Percentiles rank a stretch among this genome's conserved stretches.
phyloP scores from a whole-genome alignment of 805 yeast species.

The Hanseniaspora nectarophila region DNA sequence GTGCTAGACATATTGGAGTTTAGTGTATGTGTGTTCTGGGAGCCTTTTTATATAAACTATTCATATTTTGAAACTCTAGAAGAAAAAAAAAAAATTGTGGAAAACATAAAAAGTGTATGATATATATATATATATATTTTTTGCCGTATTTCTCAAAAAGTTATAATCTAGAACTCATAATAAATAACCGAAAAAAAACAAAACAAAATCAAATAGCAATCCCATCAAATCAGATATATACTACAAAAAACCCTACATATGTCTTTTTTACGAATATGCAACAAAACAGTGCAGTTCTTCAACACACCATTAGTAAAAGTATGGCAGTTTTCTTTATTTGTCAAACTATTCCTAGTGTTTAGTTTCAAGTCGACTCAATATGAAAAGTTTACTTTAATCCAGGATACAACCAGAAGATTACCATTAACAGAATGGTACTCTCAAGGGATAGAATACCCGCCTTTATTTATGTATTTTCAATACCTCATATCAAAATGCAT shows the following conservation, averaged over 20 bases:
- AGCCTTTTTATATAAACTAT: background rate
- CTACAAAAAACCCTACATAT: background rate
- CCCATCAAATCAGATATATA: too few species aligned
- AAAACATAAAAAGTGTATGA: too few species aligned
- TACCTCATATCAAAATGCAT: conserved; percentile 63
- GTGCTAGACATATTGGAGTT: conserved; percentile 29
- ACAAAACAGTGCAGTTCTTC: background rate
- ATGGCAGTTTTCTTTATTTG: conserved; percentile 49
- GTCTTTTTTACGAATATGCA: background rate
- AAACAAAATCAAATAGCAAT: too few species aligned
- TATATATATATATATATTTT: too few species aligned
- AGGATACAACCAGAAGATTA: conserved; percentile 50
- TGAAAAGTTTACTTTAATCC: conserved; percentile 32
- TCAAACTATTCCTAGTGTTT: conserved; percentile 53
- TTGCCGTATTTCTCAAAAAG: too few species aligned
- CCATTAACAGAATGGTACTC: conserved; percentile 75
- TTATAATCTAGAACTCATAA: too few species aligned
- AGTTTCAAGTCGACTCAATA: conserved; percentile 92
- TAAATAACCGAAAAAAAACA: too few species aligned
- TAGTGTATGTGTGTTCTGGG: background rate
- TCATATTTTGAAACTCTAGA: background rate
- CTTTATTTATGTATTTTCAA: conserved; percentile 93
- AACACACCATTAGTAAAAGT: conserved; percentile 51
- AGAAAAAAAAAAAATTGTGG: background rate
- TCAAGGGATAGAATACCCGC: conserved; percentile 97